Conservation (phyloP, 352 stramenopile species). For the Globisporangium spinosum region DNA sequence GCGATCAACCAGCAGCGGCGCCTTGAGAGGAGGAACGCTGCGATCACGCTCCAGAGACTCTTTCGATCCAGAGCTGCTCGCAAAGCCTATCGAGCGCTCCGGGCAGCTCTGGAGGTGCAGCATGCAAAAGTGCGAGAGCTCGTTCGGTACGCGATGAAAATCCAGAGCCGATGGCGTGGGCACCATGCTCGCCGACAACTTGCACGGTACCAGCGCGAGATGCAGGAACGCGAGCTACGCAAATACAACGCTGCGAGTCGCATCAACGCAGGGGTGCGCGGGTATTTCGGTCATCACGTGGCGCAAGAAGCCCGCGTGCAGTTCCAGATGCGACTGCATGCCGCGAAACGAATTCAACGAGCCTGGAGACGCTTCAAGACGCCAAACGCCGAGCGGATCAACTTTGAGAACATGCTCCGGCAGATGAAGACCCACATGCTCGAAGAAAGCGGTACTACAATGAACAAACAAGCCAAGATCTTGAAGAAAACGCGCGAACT, state of each 20-base stretch:
- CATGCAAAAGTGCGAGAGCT: conserved; percentile 31
- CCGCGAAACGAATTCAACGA: conserved; percentile 50
- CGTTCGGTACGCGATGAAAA: conserved; percentile 38
- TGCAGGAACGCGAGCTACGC: conserved; percentile 27
- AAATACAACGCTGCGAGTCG: conserved; percentile 45
- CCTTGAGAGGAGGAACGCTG: conserved; percentile 48
- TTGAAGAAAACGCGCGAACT: conserved; percentile 44
- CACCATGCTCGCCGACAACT: conserved; percentile 40
- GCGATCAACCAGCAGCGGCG: conserved; percentile 53
- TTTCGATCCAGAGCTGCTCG: conserved; percentile 55
- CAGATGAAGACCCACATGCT: conserved; percentile 47
- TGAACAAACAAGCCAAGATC: conserved; percentile 41
- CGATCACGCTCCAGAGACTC: conserved; percentile 50
- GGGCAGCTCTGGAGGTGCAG: conserved; percentile 41
- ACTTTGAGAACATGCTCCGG: conserved; percentile 46
- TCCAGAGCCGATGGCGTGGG: conserved; percentile 70
- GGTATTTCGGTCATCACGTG: conserved; percentile 53
- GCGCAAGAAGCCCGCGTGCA: conserved; percentile 35
- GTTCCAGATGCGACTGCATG: conserved; percentile 31
- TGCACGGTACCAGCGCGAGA: conserved; percentile 26
- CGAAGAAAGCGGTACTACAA: conserved; percentile 40
- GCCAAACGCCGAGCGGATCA: conserved; percentile 35
- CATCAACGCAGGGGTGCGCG: conserved; percentile 60
- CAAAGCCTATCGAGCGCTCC: conserved; percentile 47
- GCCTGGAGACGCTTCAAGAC: conserved; percentile 45